These are phyloP conservation scores for Lomentospora prolificans DNA, from an alignment of 2,329 filamentous ascomycete genomes.

Conservation along the genomic window DNA sequence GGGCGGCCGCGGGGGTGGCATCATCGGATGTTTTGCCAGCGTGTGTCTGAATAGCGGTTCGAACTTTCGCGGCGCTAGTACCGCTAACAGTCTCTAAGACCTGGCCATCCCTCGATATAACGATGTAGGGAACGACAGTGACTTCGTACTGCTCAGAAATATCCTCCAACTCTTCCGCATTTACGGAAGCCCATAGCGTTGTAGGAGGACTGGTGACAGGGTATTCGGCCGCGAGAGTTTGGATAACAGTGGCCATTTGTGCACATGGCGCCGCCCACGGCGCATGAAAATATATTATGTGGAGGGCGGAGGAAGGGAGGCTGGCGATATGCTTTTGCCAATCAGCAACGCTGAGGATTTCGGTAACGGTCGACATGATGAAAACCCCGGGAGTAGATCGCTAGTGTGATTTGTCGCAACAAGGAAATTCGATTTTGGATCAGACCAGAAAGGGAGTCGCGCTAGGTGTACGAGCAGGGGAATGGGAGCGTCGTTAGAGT, in stretches of 20 bases:
- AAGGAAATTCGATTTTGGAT: no score
- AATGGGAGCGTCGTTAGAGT: no score
- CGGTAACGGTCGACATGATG: slow-evolving; percentile 63
- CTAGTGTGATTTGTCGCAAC: no score
- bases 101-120: slow-evolving; percentile 65
- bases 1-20: neutral
- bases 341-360: slow-evolving; percentile 63
- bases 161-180: slow-evolving; percentile 89
- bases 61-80: slow-evolving; percentile 77
- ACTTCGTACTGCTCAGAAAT: slow-evolving; percentile 90
- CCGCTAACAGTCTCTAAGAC: slow-evolving; percentile 81
- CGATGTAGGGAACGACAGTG: slow-evolving; percentile 85
- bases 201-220: slow-evolving; percentile 53
- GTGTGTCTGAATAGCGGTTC: slow-evolving; percentile 75
- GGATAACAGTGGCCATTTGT: slow-evolving; percentile 83
- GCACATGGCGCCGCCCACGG: slow-evolving; percentile 94
- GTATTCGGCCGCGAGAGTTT: slow-evolving; percentile 79
- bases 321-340: slow-evolving; percentile 62
- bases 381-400: no score
- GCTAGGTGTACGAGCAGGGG: no score
- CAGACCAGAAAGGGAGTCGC: no score
- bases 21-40: slow-evolving; percentile 52
- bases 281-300: slow-evolving; percentile 89
- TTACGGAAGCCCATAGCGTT: slow-evolving; percentile 79
- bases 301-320: slow-evolving; percentile 59